Percentiles rank a stretch among this genome's conserved stretches.
These are phyloP conservation scores for Solanum infundibuliforme DNA, from an alignment of 257 asterid genomes.

Conservation along the genomic window DNA sequence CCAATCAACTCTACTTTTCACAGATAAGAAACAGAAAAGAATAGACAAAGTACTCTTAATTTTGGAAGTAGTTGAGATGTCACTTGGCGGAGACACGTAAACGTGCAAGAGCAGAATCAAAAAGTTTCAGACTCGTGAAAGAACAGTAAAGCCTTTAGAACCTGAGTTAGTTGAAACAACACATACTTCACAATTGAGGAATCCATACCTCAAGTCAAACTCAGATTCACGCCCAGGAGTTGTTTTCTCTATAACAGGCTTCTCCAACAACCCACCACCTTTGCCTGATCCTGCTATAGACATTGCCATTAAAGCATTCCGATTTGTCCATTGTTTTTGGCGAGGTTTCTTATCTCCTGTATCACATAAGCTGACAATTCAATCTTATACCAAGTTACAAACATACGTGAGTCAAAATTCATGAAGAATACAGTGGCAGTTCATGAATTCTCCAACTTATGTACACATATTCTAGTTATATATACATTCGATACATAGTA, in stretches of 20 bases:
- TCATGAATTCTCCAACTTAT: not conserved
- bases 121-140: not conserved
- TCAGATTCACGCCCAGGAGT: constrained; percentile 92
- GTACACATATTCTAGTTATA: not conserved
- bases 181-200: not conserved
- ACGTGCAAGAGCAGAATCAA: not conserved
- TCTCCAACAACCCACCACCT: constrained; percentile 87
- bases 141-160: not conserved
- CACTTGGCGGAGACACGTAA: not conserved
- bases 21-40: not conserved
- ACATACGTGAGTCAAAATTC: not conserved
- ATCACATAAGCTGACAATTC: constrained; percentile 9
- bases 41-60: not conserved
- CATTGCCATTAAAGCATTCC: constrained; percentile 37
- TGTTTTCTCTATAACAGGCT: constrained; percentile 79
- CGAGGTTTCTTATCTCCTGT: constrained; percentile 54
- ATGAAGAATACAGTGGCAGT: not conserved
- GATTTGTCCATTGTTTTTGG: constrained; percentile 52
- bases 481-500: not conserved
- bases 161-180: not conserved
- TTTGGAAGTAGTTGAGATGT: not conserved
- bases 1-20: not conserved
- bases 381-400: not conserved
- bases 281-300: constrained; percentile 51
- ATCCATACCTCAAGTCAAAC: constrained; percentile 76